phyloP scores from a whole-genome alignment of 768 basidiomycete genomes.

The Tephrocybe sp. region DNA sequence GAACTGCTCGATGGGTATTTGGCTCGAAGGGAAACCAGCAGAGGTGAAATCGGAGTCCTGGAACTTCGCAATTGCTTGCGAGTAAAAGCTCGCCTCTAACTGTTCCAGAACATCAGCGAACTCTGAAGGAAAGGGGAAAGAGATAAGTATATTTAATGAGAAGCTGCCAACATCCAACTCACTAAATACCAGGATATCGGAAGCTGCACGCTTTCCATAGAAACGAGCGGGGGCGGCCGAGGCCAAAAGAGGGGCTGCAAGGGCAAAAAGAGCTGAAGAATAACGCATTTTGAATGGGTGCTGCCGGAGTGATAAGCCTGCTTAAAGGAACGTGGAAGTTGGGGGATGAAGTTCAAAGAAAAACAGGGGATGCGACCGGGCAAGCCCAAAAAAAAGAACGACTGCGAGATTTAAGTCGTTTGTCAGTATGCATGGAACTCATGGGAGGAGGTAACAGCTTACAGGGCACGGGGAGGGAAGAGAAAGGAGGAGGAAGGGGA shows the following conservation, averaged over 20 bases:
- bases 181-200: slow-evolving; percentile 61
- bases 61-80: slow-evolving; percentile 65
- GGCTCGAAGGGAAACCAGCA: slow-evolving; percentile 60
- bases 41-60: slow-evolving; percentile 54
- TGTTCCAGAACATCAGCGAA: slow-evolving; percentile 77
- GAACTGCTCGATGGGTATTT: slow-evolving; percentile 61
- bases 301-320: slow-evolving; percentile 39
- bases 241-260: slow-evolving; percentile 42
- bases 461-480: slow-evolving; percentile 36
- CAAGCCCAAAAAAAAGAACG: slow-evolving; percentile 57
- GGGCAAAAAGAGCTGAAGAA: slow-evolving; percentile 38
- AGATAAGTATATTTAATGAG: not conserved
- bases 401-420: slow-evolving; percentile 19
- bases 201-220: slow-evolving; percentile 37
- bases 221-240: slow-evolving; percentile 49
- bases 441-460: slow-evolving; percentile 20
- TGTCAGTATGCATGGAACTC: slow-evolving; percentile 2
- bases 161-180: slow-evolving; percentile 25
- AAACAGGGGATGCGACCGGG: slow-evolving; percentile 66
- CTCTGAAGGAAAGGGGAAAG: slow-evolving; percentile 36
- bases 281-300: slow-evolving; percentile 45
- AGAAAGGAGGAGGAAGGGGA: slow-evolving; percentile 26
- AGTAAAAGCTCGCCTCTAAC: slow-evolving; percentile 68
- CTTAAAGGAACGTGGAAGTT: slow-evolving; percentile 39
- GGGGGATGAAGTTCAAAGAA: slow-evolving; percentile 32